These are phyloP conservation scores for Suillus sp. DNA, from an alignment of 768 basidiomycete species.

Conservation along the genomic window DNA sequence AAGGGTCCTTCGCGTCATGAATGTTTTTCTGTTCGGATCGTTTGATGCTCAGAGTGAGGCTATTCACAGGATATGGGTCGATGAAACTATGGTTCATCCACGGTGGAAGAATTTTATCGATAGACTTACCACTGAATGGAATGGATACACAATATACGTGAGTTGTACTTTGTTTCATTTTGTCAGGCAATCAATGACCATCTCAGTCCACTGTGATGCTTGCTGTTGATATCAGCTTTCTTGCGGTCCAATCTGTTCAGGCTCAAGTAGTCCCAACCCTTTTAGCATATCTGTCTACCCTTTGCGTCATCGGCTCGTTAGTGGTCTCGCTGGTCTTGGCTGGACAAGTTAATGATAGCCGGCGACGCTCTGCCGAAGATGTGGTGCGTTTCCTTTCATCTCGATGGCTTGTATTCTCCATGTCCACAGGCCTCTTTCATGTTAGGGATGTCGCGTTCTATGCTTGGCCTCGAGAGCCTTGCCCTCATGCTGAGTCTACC, in stretches of 20 bases:
- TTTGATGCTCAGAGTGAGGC: slow-evolving; percentile 44
- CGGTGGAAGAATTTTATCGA: slow-evolving; percentile 44
- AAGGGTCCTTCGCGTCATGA: slow-evolving; percentile 24
- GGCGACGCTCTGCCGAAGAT: slow-evolving; percentile 12
- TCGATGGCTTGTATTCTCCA: not conserved
- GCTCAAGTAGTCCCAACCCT: not conserved
- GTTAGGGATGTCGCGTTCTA: not conserved
- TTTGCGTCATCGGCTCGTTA: slow-evolving; percentile 10
- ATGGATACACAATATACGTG: slow-evolving; percentile 50
- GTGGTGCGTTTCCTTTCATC: slow-evolving; percentile 7
- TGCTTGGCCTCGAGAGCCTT: slow-evolving; percentile 18
- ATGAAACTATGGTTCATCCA: slow-evolving; percentile 39
- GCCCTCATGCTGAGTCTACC: slow-evolving; percentile 36
- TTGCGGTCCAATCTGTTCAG: not conserved
- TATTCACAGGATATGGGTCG: slow-evolving; percentile 47
- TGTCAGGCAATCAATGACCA: not conserved
- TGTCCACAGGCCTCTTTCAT: slow-evolving; percentile 9
- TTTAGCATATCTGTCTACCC: slow-evolving; percentile 12
- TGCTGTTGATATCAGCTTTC: slow-evolving; percentile 16
- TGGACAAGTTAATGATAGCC: slow-evolving; percentile 34
- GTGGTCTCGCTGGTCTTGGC: slow-evolving; percentile 13
- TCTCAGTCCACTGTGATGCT: slow-evolving; percentile 17
- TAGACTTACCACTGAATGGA: slow-evolving; percentile 48
- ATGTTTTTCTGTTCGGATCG: slow-evolving; percentile 45
- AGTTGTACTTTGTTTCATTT: slow-evolving; percentile 15